Base-by-base conservation (phyloP, 805 yeast genomes). In the Lipomyces anomalus region DNA sequence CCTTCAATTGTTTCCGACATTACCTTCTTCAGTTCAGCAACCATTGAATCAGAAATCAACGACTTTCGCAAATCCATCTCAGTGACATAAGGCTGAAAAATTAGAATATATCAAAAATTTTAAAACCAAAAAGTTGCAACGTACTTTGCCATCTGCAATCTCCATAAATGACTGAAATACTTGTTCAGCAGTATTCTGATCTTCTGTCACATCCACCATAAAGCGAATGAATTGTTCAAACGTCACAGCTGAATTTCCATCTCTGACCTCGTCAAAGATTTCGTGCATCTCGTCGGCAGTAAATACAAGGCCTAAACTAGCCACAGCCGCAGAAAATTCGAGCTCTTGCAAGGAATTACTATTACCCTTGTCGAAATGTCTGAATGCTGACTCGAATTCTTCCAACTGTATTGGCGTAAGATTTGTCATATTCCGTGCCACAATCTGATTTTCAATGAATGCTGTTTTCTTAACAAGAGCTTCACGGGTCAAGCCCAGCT, bases 241-340 rank as follows among this genome's bases (percentile, higher is more conserved):
- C 22, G 63, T 53, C 3, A 64, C 65, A 6, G 47, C 44, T n/a
- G 46, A 50, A 16, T 50, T 42, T 3, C 52, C 59, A 4, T 55
- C 61, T 16, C 62, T 48, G 7, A 60, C 62, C 2, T 52, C 56
- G 13, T 57, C 55, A 45, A 70, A 70, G n/a, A 72, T 58, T 24
- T 70, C 68, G 30, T 59, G 62, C 40, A 62, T 59, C 46, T 69
- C 72, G 1, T 55, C 62, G 9, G 60, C 65, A 1, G 60, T 48
- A 38, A 68, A 60, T 4, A 61, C 64, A 1, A 70, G 64, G 20
- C 74, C 74, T 21, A 73, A 57, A 34, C 67, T 60, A n/a, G 66
- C 65, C 47, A 74, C 56, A 2, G 75, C 72, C 0, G 67, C 67
- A 2, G 64, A 59, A 48, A 74, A 75, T 55, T 74, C 78, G 7